Evolutionary conservation across 1,284 basidiomycete species (phyloP).

Genomic region (Bjerkandera adusta): DNA sequence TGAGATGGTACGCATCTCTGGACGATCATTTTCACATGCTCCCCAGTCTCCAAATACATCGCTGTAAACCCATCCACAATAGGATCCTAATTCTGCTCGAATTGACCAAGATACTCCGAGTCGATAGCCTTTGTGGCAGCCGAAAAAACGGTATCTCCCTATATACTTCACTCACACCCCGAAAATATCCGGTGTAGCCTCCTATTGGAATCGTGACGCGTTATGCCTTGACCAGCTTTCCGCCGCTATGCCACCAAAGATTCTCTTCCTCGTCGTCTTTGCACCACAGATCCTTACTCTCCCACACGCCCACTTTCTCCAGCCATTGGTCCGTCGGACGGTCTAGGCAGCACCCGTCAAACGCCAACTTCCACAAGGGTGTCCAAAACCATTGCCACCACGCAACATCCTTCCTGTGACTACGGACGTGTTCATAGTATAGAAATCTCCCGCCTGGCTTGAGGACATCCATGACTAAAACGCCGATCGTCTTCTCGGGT

Average conservation of each 20-base stretch:
- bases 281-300: constrained; percentile 4
- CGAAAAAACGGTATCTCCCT: too few species aligned
- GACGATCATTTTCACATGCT: too few species aligned
- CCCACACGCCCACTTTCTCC: constrained; percentile 1
- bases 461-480: constrained; percentile 46
- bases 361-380: constrained; percentile 55
- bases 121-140: too few species aligned
- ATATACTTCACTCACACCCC: too few species aligned
- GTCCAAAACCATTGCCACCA: constrained; percentile 72
- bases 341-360: constrained; percentile 63
- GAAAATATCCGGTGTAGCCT: too few species aligned
- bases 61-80: too few species aligned
- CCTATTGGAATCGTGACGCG: too few species aligned
- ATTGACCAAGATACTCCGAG: too few species aligned
- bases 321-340: constrained; percentile 44
- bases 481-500: constrained; percentile 41
- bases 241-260: constrained; percentile 6
- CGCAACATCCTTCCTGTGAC: constrained; percentile 44
- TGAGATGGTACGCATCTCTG: too few species aligned
- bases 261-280: constrained; percentile 8
- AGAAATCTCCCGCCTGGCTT: constrained; percentile 57
- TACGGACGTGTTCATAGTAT: constrained; percentile 65
- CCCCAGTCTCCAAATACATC: too few species aligned
- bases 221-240: constrained; percentile 3
- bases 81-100: too few species aligned